Evolutionary conservation across 805 yeast genomes (phyloP).

Genomic region (Cyberlindnera nakhonratchasimensis): DNA sequence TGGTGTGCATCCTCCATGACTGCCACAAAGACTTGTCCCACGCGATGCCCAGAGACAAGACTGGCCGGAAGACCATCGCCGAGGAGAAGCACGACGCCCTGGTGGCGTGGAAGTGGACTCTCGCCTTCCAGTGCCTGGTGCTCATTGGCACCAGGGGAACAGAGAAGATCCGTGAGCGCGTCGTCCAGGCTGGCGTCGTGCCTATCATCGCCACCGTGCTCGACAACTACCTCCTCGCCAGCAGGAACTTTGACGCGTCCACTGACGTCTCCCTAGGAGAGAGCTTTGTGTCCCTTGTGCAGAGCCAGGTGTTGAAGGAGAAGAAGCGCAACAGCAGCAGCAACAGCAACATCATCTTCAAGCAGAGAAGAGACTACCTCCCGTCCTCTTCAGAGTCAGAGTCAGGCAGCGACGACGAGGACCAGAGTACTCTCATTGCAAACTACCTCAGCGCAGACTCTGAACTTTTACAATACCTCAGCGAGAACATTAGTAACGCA

Average conservation of each 20-base stretch:
- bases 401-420: slow-evolving; percentile 4
- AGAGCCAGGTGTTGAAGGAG: slow-evolving; percentile 9
- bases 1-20: slow-evolving; percentile 80
- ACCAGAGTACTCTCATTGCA: slow-evolving; percentile 3
- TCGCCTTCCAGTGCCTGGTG: slow-evolving; percentile 89
- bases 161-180: slow-evolving; percentile 76
- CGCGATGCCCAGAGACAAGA: slow-evolving; percentile 4
- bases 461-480: slow-evolving; percentile 11
- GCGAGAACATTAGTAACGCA: background rate
- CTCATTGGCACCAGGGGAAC: slow-evolving; percentile 92
- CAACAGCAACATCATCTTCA: background rate
- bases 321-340: background rate
- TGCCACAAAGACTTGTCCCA: slow-evolving; percentile 39
- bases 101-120: slow-evolving; percentile 96
- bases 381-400: background rate
- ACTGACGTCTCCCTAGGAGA: slow-evolving; percentile 15
- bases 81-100: slow-evolving; percentile 42
- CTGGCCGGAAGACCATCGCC: slow-evolving; percentile 24
- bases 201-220: slow-evolving; percentile 89
- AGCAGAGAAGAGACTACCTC: no score
- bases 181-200: slow-evolving; percentile 87
- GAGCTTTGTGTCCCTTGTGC: slow-evolving; percentile 18
- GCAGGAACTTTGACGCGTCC: slow-evolving; percentile 33
- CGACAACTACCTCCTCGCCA: slow-evolving; percentile 67
- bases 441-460: slow-evolving; percentile 10